Conservation (phyloP, 176 grass and related monocot species). For the Oryza punctata region DNA sequence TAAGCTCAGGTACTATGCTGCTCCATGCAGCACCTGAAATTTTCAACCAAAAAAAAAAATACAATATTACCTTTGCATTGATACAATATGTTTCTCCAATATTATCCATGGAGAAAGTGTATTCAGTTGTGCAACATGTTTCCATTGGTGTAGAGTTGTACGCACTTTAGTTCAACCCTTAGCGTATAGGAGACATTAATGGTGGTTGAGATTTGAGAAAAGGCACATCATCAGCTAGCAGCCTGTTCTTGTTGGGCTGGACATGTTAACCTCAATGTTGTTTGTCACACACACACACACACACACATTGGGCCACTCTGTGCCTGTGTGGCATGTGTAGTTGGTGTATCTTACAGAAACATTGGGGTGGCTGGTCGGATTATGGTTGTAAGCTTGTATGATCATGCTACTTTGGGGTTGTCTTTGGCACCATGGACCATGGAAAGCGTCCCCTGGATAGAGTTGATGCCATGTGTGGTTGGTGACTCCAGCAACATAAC, state of each 20-base stretch:
- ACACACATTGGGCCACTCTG: neutral
- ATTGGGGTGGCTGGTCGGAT: neutral
- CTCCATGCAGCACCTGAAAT: neutral
- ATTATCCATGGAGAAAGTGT: neutral
- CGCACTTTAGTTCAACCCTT: neutral
- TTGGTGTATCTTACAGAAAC: constrained; percentile 16
- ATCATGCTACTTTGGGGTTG: constrained; percentile 18
- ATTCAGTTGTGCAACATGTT: neutral
- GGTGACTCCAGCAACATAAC: constrained; percentile 23
- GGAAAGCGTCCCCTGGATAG: constrained; percentile 15
- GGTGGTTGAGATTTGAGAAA: neutral
- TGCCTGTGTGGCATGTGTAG: neutral
- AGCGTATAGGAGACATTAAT: neutral
- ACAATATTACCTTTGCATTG: no score
- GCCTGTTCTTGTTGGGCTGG: neutral
- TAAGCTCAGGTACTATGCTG: neutral
- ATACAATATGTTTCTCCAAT: neutral
- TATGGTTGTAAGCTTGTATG: constrained; percentile 22
- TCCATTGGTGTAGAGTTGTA: neutral
- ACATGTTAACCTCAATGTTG: neutral
- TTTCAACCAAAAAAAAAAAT: neutral
- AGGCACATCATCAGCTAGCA: neutral
- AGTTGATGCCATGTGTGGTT: constrained; percentile 27
- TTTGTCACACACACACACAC: neutral
- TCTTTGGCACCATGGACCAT: constrained; percentile 14